Evolutionary conservation across 768 basidiomycete species (phyloP), one percentile per base, ranked within the genome.

Genomic region (Boletus edulis): DNA sequence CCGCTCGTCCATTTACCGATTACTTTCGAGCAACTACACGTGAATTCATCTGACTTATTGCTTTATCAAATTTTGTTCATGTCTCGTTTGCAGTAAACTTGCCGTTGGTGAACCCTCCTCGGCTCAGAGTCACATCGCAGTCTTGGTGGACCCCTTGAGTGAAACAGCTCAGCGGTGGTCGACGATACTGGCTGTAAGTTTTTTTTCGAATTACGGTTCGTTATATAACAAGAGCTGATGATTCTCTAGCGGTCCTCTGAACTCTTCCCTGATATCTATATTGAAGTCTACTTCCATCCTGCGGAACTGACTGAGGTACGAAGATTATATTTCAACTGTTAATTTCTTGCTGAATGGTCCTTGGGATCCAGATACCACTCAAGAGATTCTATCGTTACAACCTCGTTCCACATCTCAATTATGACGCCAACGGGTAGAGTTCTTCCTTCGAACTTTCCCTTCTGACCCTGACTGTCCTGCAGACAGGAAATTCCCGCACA

Each of bases 321-420:
- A 62, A 42, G 4, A 15, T 34, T 1, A 44, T 17, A 0, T 29
- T 38, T 37, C 8, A 15, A 14, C n/a, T 42, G 2, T 47, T 39
- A n/a, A 24, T 18, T 18, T 7, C n/a, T 31, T 29, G 46, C 34
- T 62, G 39, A 51, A 50, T 10, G 20, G 1, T 12, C 18, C 15
- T 15, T 18, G 41, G 51, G 20, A 42, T 27, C 2, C 57, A 97
- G 90, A 75, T 97, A 27, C 94, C 94, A 0, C 73, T 98, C 41
- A 98, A 97, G 69, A 82, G 87, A 17, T 98, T 98, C 76, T 98
- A 97, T 68, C 87, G 90, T 8, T 92, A 87, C 66, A 86, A 84
- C 49, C 72, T 94, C 5, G 65, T 75, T 3, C 77, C 84, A 3
- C 67, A 72, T 4, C 73, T 88, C 14, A 54, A 68, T 0, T 98